These are phyloP conservation scores for Striga asiatica DNA, from an alignment of 257 asterid species.

Conservation along the genomic window DNA sequence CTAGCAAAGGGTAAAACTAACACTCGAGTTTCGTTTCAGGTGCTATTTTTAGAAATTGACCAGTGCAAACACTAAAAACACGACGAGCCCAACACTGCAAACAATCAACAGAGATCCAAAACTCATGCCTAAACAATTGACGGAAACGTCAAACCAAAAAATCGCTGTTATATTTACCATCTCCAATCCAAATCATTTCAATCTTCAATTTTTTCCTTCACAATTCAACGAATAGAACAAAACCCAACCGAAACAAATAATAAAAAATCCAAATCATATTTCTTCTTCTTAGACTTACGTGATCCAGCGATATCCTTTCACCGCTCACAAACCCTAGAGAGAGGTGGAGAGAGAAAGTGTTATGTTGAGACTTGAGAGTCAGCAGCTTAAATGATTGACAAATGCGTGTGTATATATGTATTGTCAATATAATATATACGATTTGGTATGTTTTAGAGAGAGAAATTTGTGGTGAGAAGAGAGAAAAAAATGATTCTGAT, in stretches of 20 bases:
- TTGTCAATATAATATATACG: not conserved
- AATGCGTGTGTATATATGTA: constrained; percentile 4
- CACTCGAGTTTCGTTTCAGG: constrained; percentile 22
- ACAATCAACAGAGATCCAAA: constrained; percentile 50
- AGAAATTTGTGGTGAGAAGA: constrained; percentile 28
- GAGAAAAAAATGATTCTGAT: constrained; percentile 33
- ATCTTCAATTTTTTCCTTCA: constrained; percentile 11
- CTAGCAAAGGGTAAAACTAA: not conserved
- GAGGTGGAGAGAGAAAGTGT: constrained; percentile 15
- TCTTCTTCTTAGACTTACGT: constrained; percentile 20
- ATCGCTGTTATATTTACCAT: constrained; percentile 14
- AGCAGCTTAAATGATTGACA: constrained; percentile 4
- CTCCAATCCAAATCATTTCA: constrained; percentile 20
- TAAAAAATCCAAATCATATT: constrained; percentile 6
- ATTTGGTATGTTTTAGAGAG: constrained; percentile 11
- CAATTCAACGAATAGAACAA: not conserved
- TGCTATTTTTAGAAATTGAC: constrained; percentile 22
- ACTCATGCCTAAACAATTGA: constrained; percentile 27
- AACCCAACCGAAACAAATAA: constrained; percentile 9
- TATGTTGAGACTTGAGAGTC: constrained; percentile 21
- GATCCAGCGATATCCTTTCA: constrained; percentile 28
- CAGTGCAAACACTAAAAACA: constrained; percentile 35
- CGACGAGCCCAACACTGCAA: constrained; percentile 26
- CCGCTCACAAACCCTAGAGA: constrained; percentile 24
- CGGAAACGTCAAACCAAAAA: constrained; percentile 22